phyloP scores from a whole-genome alignment of 148 eudicot species.

The Spergularia bocconei region DNA sequence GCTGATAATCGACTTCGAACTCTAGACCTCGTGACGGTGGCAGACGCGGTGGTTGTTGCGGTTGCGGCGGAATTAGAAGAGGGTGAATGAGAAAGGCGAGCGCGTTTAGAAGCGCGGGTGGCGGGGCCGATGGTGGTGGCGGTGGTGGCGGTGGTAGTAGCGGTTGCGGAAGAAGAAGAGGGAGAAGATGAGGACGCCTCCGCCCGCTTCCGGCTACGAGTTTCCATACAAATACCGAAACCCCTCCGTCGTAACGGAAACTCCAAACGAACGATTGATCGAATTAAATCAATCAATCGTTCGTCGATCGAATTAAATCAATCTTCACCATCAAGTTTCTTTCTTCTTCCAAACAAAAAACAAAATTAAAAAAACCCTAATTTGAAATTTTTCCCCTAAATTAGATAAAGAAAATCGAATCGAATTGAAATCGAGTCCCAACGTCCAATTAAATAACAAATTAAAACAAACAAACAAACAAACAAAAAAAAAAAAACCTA shows the following conservation, averaged over 20 bases:
- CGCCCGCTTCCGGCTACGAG: slow-evolving; percentile 99
- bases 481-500: slow-evolving; percentile 29
- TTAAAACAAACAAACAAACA: too few species aligned
- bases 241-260: slow-evolving; percentile 33
- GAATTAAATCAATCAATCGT: slow-evolving; percentile 39
- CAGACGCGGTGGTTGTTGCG: slow-evolving; percentile 25
- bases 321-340: slow-evolving; percentile 14
- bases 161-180: slow-evolving; percentile 50
- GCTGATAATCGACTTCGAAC: slow-evolving; percentile 19
- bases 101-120: slow-evolving; percentile 59
- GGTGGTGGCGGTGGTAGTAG: not conserved
- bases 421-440: not conserved
- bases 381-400: not conserved
- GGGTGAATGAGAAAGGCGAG: slow-evolving; percentile 40
- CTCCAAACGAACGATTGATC: too few species aligned
- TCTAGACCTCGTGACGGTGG: slow-evolving; percentile 50
- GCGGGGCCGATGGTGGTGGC: slow-evolving; percentile 30
- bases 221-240: slow-evolving; percentile 89
- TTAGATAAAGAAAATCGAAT: not conserved
- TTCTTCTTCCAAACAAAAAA: not conserved
- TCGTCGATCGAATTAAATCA: slow-evolving; percentile 30
- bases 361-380: slow-evolving; percentile 35
- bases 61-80: slow-evolving; percentile 25
- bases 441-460: not conserved
- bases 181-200: slow-evolving; percentile 94